These are phyloP conservation scores for Dendrobium huoshanense DNA, from an alignment of 106 monocot genomes.

Conservation along the genomic window DNA sequence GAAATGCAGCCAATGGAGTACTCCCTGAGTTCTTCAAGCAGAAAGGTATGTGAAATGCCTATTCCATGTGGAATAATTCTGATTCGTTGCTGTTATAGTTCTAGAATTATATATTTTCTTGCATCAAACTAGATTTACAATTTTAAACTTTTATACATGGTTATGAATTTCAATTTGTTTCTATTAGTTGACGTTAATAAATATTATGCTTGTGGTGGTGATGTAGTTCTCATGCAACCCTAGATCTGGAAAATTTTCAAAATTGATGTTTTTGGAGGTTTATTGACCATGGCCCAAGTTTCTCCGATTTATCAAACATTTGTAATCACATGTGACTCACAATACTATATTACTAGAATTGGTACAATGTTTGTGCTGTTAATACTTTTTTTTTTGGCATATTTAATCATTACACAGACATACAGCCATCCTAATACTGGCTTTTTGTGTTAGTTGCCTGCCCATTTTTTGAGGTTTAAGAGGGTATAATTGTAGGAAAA, in stretches of 20 bases:
- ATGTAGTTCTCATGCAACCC: neutral
- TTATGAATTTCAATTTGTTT: neutral
- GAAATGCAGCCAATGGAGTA: slow-evolving; percentile 31
- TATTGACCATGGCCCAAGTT: neutral
- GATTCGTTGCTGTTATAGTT: neutral
- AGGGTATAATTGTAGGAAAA: too few species aligned
- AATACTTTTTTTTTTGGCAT: too few species aligned
- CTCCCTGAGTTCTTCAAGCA: slow-evolving; percentile 10
- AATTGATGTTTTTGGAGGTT: neutral
- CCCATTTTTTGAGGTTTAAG: too few species aligned
- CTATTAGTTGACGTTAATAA: neutral
- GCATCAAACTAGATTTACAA: neutral
- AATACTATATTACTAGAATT: too few species aligned
- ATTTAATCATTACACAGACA: too few species aligned
- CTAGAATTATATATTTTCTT: neutral
- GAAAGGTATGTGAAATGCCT: slow-evolving; percentile 24
- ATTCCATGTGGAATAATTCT: neutral
- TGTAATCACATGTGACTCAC: too few species aligned
- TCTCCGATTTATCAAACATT: too few species aligned
- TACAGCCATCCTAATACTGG: too few species aligned
- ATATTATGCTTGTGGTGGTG: neutral
- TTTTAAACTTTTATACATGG: neutral
- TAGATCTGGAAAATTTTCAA: neutral
- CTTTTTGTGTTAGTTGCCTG: too few species aligned
- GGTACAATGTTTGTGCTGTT: too few species aligned